Percentiles rank a stretch among this genome's conserved stretches.
These are phyloP conservation scores for Verticillium longisporum DNA, from an alignment of 2,329 filamentous ascomycete genomes.

Conservation along the genomic window DNA sequence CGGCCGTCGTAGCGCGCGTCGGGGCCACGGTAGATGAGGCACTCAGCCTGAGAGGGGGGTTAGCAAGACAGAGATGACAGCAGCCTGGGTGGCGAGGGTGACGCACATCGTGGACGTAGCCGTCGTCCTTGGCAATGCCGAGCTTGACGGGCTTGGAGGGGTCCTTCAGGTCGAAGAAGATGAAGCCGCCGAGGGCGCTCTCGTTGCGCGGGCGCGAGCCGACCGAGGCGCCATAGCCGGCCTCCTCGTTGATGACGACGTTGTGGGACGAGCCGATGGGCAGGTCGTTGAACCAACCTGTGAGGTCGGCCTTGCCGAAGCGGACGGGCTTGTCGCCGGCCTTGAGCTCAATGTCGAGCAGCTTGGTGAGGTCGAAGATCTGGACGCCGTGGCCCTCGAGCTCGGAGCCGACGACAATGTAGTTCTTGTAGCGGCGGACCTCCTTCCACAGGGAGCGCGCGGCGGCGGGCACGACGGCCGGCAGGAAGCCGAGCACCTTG, in stretches of 20 bases:
- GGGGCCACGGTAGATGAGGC: slow-evolving; percentile 44
- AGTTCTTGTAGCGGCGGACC: slow-evolving; percentile 25
- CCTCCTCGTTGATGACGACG: slow-evolving; percentile 39
- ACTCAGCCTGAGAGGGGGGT: slow-evolving; percentile 27
- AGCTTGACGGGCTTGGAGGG: slow-evolving; percentile 41
- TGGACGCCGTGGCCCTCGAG: slow-evolving; percentile 47
- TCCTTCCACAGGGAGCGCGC: slow-evolving; percentile 21
- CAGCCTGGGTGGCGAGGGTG: neutral
- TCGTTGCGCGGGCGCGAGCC: slow-evolving; percentile 25
- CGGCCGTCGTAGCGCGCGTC: slow-evolving; percentile 33
- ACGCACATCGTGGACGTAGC: slow-evolving; percentile 38
- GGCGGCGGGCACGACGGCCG: slow-evolving; percentile 2
- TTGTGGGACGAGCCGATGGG: slow-evolving; percentile 29
- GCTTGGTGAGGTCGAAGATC: slow-evolving; percentile 54
- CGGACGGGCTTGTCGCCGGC: slow-evolving; percentile 21
- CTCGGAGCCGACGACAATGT: slow-evolving; percentile 27
- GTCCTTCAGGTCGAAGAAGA: slow-evolving; percentile 47
- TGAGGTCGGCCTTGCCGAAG: slow-evolving; percentile 23
- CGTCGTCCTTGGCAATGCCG: slow-evolving; percentile 36
- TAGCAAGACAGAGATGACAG: neutral
- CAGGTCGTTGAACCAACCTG: slow-evolving; percentile 18
- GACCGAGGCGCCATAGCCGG: slow-evolving; percentile 33
- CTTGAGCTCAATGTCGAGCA: slow-evolving; percentile 35
- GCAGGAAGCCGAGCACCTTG: slow-evolving; percentile 32
- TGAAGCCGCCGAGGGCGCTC: slow-evolving; percentile 39